These are phyloP conservation scores for Coemansia sp. DNA, from an alignment of 192 early-diverging fungal species.

Conservation along the genomic window DNA sequence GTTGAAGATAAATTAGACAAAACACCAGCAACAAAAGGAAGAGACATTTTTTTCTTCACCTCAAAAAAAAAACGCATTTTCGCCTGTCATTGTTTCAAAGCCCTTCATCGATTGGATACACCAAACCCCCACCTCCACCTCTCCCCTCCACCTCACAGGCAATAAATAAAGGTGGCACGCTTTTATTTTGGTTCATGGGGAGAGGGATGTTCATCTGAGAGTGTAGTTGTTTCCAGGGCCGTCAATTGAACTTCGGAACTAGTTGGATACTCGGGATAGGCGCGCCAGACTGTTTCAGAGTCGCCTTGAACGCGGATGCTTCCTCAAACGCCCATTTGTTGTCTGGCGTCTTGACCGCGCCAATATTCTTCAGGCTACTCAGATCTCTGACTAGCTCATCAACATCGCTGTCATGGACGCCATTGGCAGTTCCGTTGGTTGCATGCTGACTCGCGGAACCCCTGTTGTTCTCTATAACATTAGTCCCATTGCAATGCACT, in stretches of 20 bases:
- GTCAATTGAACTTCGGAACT: slow-evolving; percentile 34
- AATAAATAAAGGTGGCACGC: too few relatives aligned
- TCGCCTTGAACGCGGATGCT: slow-evolving; percentile 35
- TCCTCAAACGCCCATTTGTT: slow-evolving; percentile 44
- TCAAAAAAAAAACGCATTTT: too few relatives aligned
- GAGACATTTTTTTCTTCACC: too few relatives aligned
- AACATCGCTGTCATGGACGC: not conserved
- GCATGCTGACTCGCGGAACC: not conserved
- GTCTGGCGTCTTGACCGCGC: slow-evolving; percentile 32
- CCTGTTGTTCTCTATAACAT: slow-evolving; percentile 8
- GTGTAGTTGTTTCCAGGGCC: not conserved
- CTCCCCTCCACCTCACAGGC: too few relatives aligned
- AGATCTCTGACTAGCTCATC: slow-evolving; percentile 1
- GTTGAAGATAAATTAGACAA: not conserved
- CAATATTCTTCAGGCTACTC: slow-evolving; percentile 39
- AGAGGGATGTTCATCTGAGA: not conserved
- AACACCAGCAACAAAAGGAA: not conserved
- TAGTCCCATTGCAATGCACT: not conserved
- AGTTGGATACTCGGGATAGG: slow-evolving; percentile 37
- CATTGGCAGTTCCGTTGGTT: slow-evolving; percentile 7
- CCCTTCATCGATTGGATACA: too few relatives aligned
- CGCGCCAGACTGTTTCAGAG: slow-evolving; percentile 45
- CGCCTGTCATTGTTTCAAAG: too few relatives aligned
- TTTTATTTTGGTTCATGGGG: not conserved
- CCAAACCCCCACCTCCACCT: too few relatives aligned